A percentile compares a stretch with the other conserved stretches of the same genome.
phyloP scores from a whole-genome alignment of 495 filamentous ascomycete species.

The Lineolata rhizophorae region DNA sequence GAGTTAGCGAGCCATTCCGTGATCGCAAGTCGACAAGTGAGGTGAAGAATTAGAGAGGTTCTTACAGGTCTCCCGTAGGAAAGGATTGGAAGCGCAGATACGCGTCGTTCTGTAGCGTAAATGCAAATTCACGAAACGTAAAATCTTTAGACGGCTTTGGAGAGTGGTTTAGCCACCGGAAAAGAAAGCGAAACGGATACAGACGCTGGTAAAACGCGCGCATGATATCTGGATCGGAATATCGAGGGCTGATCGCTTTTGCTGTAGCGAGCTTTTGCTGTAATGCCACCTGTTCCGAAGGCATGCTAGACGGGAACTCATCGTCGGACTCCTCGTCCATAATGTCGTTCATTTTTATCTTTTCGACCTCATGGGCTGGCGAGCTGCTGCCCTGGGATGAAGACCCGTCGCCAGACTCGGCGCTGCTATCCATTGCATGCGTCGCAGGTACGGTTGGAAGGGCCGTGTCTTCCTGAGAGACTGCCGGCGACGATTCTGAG shows the following conservation, averaged over 20 bases:
- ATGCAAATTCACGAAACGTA: slow-evolving; percentile 80
- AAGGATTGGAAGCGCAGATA: slow-evolving; percentile 90
- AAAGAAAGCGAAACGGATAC: slow-evolving; percentile 86
- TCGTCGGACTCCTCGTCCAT: slow-evolving; percentile 59
- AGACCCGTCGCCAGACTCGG: too few species aligned
- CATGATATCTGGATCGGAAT: slow-evolving; percentile 62
- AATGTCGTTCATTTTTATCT: slow-evolving; percentile 58
- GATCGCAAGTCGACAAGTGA: not conserved
- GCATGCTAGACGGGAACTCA: slow-evolving; percentile 41
- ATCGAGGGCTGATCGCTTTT: slow-evolving; percentile 4
- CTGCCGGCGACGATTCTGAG: too few species aligned
- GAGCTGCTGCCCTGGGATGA: too few species aligned
- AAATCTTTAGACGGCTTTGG: slow-evolving; percentile 72
- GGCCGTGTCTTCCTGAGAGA: too few species aligned
- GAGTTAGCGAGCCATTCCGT: too few species aligned
- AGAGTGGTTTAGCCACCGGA: slow-evolving; percentile 96
- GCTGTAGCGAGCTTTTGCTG: slow-evolving; percentile 20
- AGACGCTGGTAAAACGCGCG: slow-evolving; percentile 84
- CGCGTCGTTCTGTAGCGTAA: slow-evolving; percentile 72
- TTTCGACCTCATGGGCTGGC: slow-evolving; percentile 9
- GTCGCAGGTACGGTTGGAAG: too few species aligned
- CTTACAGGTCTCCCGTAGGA: slow-evolving; percentile 60
- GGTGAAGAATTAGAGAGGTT: slow-evolving; percentile 1
- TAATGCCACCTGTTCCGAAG: slow-evolving; percentile 22
- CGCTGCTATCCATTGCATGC: too few species aligned